Evolutionary conservation across 2,329 filamentous ascomycete species (phyloP), one percentile per base, ranked within the genome.

Genomic region (Penicillium sp.): DNA sequence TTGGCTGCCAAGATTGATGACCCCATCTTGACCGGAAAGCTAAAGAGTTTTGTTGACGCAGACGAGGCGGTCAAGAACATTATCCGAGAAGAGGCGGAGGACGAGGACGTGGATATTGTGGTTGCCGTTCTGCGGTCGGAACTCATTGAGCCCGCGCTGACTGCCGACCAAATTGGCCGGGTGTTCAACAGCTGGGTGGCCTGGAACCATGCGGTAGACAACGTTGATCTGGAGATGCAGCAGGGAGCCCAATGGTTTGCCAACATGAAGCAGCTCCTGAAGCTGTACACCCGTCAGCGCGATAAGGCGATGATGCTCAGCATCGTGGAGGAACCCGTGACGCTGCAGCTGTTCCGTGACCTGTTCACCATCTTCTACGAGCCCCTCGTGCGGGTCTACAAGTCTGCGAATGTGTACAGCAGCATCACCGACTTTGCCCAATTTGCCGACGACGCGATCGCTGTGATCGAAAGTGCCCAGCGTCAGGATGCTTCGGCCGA

Each of bases 311-410:
- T 95, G 90, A 97, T 98, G 91, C 76, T 96, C 46, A 82, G 84
- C 53, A 84, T 97, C 61, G 93, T 98, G 45, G 90, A 97, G 70
- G 91, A 98, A 73, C 89, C 93, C 0, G 90, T 91, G n/a, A 97
- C 93, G 0, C 77, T 98, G n/a, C 86, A 94, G 65, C 79, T 98
- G 27, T 93, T 98, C 78, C 83, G 90, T 41, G 93, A 98, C 63
- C 78, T 98, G 25, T 97, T 98, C 68, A 95, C 90, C 32, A 97
- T 98, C 65, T 98, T 98, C 73, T 98, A 98, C 71, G 93, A 98
- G 66, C 93, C 93, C 0, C 82, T 98, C 24, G 89, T 98, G 12
- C 82, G 93, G 41, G 93, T 98, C 0, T 98, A 98, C 77, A 98
- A 97, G 72, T 95, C 90, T 18, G 93, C 93, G 55, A 98, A 97